Base-by-base conservation (phyloP, 139 green algal genomes). In the Mesotaenium endlicherianum region DNA sequence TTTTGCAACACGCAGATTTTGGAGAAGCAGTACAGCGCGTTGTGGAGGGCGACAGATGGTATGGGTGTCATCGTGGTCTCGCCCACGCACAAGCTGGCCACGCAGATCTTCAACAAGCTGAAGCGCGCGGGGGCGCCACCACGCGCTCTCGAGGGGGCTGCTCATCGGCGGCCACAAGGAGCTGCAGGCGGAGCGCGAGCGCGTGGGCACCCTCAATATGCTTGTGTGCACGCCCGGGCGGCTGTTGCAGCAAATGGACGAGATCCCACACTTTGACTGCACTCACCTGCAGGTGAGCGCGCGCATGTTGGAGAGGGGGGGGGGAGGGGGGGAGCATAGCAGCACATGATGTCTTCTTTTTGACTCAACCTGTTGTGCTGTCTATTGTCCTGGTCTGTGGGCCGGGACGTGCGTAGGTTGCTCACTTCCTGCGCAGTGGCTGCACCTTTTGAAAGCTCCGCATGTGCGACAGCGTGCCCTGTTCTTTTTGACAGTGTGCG, bases 201-300 rank as follows among this genome's bases (percentile, higher is more conserved):
- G 70, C 1, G 80, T 91, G 20, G 36, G 81, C 38, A 45, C 60
- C 30, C 93, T 98, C 90, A 97, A 97, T 92, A 94, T 98, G 59
- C 88, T 98, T 36, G 90, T 98, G 16, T 91, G 86, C 79, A 98
- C 95, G n/a, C 95, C 94, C 75, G 96, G 96, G 20, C 90, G 96
- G 14, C 89, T 99, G 85, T 88, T 99, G 77, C 96, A 99, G 87
- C 96, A 99, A 91, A 98, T 99, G 96, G 96, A 99, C 80, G 95
- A 99, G 89, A 98, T 95, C 3, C 93, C 95, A 0, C 93, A 94
- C 49, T 99, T 99, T 85, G 94, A 98, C 75, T 87, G 88, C 77
- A 74, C 40, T 42, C 55, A 89, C 1, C 80, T 99, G 82, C 91
- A 95, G 87, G 75, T 90, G 8, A 72, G 11, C 8, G 6, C 11